Percentiles rank a stretch among this genome's conserved stretches.
These are phyloP conservation scores for Stagonosporopsis rhizophila DNA, from an alignment of 2,329 filamentous ascomycete genomes.

Conservation along the genomic window DNA sequence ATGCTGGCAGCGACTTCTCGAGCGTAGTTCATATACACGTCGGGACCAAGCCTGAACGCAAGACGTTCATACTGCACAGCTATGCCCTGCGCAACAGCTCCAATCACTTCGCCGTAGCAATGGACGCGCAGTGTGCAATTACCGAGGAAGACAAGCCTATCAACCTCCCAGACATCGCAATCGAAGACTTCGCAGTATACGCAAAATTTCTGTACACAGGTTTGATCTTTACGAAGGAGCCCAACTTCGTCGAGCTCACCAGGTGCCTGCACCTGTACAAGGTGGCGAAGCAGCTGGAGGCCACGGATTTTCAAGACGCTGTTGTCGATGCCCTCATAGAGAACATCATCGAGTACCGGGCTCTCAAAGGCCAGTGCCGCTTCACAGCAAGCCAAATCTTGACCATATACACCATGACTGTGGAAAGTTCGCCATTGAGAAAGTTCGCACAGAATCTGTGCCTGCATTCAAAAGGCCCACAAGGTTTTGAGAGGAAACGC, in stretches of 20 bases:
- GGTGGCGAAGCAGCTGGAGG: constrained; percentile 6
- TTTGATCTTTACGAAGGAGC: constrained; percentile 3
- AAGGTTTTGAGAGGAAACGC: constrained; percentile 1
- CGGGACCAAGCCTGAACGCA: constrained; percentile 3
- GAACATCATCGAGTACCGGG: constrained; percentile 3
- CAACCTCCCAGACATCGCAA: neutral
- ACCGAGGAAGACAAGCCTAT: neutral
- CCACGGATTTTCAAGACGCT: constrained; percentile 11
- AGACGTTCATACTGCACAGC: constrained; percentile 8
- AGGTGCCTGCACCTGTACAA: constrained; percentile 10
- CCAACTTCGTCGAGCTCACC: neutral
- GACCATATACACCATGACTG: constrained; percentile 3
- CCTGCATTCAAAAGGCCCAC: constrained; percentile 3
- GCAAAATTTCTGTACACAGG: constrained; percentile 13
- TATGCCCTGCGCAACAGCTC: constrained; percentile 4
- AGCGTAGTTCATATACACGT: constrained; percentile 2
- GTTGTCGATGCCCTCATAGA: constrained; percentile 14
- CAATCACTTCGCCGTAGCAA: neutral
- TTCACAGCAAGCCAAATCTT: constrained; percentile 4
- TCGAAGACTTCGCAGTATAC: constrained; percentile 3
- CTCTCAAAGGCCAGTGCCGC: constrained; percentile 6
- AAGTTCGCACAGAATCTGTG: constrained; percentile 5
- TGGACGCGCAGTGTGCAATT: neutral
- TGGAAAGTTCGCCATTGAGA: constrained; percentile 7
- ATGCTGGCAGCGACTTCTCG: constrained; percentile 4